These are phyloP conservation scores for Leccinum barrowsii DNA, from an alignment of 768 basidiomycete species.

Conservation along the genomic window DNA sequence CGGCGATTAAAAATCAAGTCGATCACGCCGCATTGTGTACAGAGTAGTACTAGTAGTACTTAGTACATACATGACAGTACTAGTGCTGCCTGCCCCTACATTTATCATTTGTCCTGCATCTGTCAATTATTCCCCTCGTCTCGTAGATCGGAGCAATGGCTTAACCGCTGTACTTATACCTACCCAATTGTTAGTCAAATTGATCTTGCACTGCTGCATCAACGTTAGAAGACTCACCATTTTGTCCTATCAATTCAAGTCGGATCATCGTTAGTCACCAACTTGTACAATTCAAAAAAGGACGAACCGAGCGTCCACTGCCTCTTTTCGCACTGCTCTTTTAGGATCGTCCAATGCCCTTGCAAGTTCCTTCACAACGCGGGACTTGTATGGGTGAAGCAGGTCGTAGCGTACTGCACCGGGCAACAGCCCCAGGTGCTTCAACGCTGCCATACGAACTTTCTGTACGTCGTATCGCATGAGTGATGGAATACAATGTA, in stretches of 20 bases:
- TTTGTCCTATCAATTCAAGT: slow-evolving; percentile 22
- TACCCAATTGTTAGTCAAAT: slow-evolving; percentile 7
- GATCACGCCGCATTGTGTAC: not conserved
- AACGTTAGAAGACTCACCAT: slow-evolving; percentile 15
- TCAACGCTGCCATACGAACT: slow-evolving; percentile 72
- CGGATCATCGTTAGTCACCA: slow-evolving; percentile 2
- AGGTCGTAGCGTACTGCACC: slow-evolving; percentile 75
- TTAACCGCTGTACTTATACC: slow-evolving; percentile 30
- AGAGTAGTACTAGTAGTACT: too few relatives aligned
- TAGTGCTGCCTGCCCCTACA: not conserved
- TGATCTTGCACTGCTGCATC: too few relatives aligned
- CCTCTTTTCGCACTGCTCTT: slow-evolving; percentile 77
- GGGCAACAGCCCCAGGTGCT: slow-evolving; percentile 72
- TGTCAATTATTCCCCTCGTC: not conserved
- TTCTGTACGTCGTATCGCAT: slow-evolving; percentile 41
- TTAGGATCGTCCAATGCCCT: slow-evolving; percentile 87
- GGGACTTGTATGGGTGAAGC: slow-evolving; percentile 74
- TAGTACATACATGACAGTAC: too few relatives aligned
- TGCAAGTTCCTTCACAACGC: slow-evolving; percentile 70
- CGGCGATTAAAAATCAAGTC: slow-evolving; percentile 22
- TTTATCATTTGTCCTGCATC: not conserved
- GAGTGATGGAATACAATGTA: not conserved
- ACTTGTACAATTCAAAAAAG: not conserved
- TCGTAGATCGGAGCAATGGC: too few relatives aligned
- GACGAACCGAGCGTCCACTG: slow-evolving; percentile 71